Evolutionary conservation across 352 stramenopile species (phyloP).

Genomic region (Peronospora belbahrii): DNA sequence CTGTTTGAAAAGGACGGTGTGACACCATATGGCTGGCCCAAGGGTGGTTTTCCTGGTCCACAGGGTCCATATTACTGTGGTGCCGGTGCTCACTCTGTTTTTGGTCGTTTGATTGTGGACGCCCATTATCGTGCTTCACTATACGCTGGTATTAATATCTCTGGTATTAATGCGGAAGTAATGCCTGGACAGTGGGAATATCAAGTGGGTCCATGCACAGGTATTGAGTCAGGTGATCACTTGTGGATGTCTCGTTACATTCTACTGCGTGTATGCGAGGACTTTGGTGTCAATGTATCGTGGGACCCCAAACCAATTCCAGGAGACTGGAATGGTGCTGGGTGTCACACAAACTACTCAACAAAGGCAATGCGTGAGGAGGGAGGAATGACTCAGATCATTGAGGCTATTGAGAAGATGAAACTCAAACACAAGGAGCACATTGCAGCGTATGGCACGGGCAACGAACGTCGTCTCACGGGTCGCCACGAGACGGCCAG

Average conservation of each 20-base stretch:
- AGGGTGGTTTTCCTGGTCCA: conserved; percentile 81
- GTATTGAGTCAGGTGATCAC: conserved; percentile 95
- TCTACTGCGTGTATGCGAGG: conserved; percentile 93
- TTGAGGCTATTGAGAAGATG: conserved; percentile 97
- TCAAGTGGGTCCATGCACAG: conserved; percentile 94
- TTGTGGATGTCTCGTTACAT: conserved; percentile 97
- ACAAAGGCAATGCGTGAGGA: conserved; percentile 94
- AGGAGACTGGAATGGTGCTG: conserved; percentile 96
- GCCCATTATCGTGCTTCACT: conserved; percentile 93
- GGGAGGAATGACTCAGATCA: conserved; percentile 90
- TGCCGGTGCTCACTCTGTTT: conserved; percentile 93
- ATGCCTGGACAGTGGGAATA: conserved; percentile 98
- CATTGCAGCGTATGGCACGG: conserved; percentile 93
- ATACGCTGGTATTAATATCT: conserved; percentile 93
- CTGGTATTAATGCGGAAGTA: conserved; percentile 95
- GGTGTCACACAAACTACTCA: conserved; percentile 95
- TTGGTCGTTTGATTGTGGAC: conserved; percentile 92
- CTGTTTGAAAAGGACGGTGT: conserved; percentile 85
- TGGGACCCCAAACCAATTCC: conserved; percentile 97
- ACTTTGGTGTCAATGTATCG: conserved; percentile 96
- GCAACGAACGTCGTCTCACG: conserved; percentile 95
- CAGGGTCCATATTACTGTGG: conserved; percentile 92
- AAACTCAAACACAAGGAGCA: conserved; percentile 95
- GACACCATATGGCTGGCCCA: conserved; percentile 89
- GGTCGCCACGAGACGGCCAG: conserved; percentile 93